These are phyloP conservation scores for Fusarium pilosicola DNA, from an alignment of 2,329 filamentous ascomycete genomes.

Conservation along the genomic window DNA sequence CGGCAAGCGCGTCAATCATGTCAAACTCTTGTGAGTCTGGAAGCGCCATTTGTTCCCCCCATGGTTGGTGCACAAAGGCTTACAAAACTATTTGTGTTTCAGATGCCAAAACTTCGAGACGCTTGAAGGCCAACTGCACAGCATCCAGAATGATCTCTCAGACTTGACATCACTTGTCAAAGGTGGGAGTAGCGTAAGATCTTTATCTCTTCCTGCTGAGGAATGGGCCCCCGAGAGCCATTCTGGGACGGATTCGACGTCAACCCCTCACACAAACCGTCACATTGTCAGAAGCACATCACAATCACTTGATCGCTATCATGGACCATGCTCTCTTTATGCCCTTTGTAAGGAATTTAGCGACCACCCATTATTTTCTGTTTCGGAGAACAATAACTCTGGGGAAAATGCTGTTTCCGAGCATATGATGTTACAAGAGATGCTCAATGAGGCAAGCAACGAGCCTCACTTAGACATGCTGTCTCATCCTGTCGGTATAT, in stretches of 20 bases:
- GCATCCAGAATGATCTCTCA: conserved; percentile 42
- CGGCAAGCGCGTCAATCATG: conserved; percentile 44
- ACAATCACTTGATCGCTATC: conserved; percentile 37
- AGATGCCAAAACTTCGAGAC: conserved; percentile 45
- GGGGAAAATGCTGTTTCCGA: conserved; percentile 1
- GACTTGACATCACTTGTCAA: conserved; percentile 42
- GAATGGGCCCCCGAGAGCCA: conserved; percentile 14
- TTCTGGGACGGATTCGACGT: neutral
- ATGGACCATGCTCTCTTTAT: conserved; percentile 42
- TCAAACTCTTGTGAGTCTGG: conserved; percentile 43
- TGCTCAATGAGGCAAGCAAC: conserved; percentile 34
- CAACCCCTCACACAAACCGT: conserved; percentile 17
- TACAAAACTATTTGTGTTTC: conserved; percentile 24
- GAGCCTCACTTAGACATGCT: conserved; percentile 39
- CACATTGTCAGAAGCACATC: conserved; percentile 35
- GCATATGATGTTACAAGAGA: conserved; percentile 32
- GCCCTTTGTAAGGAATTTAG: conserved; percentile 41
- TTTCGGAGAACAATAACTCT: neutral
- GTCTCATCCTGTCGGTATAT: conserved; percentile 23
- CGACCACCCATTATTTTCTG: conserved; percentile 31
- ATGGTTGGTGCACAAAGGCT: conserved; percentile 24
- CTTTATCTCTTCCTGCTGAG: conserved; percentile 15
- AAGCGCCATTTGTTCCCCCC: neutral
- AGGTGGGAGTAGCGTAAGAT: conserved; percentile 19
- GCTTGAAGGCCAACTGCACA: conserved; percentile 42